Evolutionary conservation across 2,329 filamentous ascomycete genomes (phyloP), one percentile per base, ranked within the genome.

Genomic region (Nannizziopsis arthrosporioides): DNA sequence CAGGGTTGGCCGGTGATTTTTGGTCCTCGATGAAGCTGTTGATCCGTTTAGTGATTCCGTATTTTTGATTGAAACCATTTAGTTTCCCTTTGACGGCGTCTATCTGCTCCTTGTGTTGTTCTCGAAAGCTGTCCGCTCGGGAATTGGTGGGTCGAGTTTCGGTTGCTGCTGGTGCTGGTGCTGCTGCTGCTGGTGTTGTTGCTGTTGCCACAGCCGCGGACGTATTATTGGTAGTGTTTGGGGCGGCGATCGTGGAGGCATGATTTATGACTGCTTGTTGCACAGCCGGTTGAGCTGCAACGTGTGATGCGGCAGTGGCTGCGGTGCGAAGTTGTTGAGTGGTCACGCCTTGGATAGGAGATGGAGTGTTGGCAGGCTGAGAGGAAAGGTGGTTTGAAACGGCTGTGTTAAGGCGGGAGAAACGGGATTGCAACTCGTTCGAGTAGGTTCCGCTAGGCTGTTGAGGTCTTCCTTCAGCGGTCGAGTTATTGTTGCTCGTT

Each of bases 151-250:
- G 1, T 9, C 17, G 7, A 18, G 39, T 30, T 6, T 31, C n/a
- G 15, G 18, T 19, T 34, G 35, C 14, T 9, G 32, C 15, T 35
- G 42, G 35, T 9, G 42, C 15, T 34, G 35, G 15, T 15, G 76
- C 71, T 57, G 85, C 79, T 3, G 76, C 65, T 2, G 80, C 54
- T n/a, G 42, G 30, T 34, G 35, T 31, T 15, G 76, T 71, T 57
- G 85, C 79, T 3, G 76, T 66, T 2, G 80, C 54, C 0, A 77
- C 80, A 1, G 82, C 76, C 1, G 75, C 75, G 2, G 76, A 74
- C 1, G 80, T 79, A 55, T 83, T 73, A 53, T 76, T 77, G 44
- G 74, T 75, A 48, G 78, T 79, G 0, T 82, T 83, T 49, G 22
- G 22, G 7, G 22, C 35, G 7, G 35, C 34, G 34, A 5, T 71